Evolutionary conservation across 78 protist genomes (phyloP), one percentile per base, ranked within the genome.

Genomic region (Dictyostelium discoideum): DNA sequence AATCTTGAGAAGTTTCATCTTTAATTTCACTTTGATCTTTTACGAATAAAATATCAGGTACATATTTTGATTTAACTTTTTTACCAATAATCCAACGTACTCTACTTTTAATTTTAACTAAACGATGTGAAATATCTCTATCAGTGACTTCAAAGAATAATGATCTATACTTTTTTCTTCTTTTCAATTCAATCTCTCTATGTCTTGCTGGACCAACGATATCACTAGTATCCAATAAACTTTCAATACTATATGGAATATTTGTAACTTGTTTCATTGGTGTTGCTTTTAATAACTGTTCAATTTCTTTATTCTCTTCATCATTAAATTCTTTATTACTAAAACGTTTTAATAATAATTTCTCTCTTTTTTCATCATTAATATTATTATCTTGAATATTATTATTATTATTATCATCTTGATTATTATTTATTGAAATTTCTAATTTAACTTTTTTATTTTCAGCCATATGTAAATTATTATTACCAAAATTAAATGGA

Each of bases 41-140:
- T 6, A 89, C 39, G 0, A 89, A 89, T 16, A 46, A 89, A 46
- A 89, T 42, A 40, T 89, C 85, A 6, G 94, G 94, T 11, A 89
- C 94, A 46, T 80, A 89, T 81, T 63, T 89, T 8, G 94, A 24
- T 84, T 89, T 79, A 6, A 89, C 85, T 26, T 44, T 89, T 81
- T 89, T 89, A 46, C 67, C 80, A 14, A 89, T 63, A 0, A 67
- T 37, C 26, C 37, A 46, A 50, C 94, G 32, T 7, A 89, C 24
- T 32, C 78, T 18, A 37, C 86, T 50, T n/a, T 63, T 89, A 40
- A 60, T n/a, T 42, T 39, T 42, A 22, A 46, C 18, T n/a, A 89
- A 48, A 57, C 94, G 42, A 24, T 54, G 29, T 11, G 67, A 1
- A 8, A 89, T 89, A 29, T 89, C 80, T 60, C 83, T 77, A 42